Conservation (phyloP, 2,329 filamentous ascomycete species). For the Colletotrichum noveboracense region DNA sequence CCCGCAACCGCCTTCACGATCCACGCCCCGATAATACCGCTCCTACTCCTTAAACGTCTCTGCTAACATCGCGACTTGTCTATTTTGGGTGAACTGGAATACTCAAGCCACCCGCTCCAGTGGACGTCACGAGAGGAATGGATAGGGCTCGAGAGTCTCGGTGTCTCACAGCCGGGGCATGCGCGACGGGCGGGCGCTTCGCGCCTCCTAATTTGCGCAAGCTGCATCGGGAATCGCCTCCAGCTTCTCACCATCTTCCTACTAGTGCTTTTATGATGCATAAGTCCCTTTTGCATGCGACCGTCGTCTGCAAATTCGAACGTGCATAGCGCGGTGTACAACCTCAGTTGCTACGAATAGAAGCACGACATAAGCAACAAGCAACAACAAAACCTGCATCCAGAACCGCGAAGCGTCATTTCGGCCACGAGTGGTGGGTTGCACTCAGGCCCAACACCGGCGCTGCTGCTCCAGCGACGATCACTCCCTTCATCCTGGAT, state of each 20-base stretch:
- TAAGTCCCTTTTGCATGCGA: not conserved
- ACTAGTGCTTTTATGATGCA: not conserved
- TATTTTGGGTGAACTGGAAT: not conserved
- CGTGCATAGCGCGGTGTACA: not conserved
- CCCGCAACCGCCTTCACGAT: not conserved
- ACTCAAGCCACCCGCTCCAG: not conserved
- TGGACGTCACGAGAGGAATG: not conserved
- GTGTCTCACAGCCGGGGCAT: not conserved
- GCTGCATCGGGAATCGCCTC: not conserved
- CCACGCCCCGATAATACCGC: constrained; percentile 3
- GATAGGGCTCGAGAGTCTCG: not conserved
- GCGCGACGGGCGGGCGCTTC: not conserved
- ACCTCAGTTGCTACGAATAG: not conserved
- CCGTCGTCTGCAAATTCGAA: not conserved
- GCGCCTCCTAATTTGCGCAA: constrained; percentile 1
- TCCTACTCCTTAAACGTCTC: not conserved
- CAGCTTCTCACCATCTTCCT: not conserved
- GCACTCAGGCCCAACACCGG: not conserved
- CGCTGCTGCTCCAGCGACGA: not conserved
- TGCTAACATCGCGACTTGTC: not conserved
- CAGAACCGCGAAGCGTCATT: constrained; percentile 9
- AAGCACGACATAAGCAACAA: not conserved
- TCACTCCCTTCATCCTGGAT: not conserved
- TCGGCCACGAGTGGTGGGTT: not conserved
- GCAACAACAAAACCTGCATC: not conserved